phyloP scores from a whole-genome alignment of 495 filamentous ascomycete species.

The Penicillium ucsense region DNA sequence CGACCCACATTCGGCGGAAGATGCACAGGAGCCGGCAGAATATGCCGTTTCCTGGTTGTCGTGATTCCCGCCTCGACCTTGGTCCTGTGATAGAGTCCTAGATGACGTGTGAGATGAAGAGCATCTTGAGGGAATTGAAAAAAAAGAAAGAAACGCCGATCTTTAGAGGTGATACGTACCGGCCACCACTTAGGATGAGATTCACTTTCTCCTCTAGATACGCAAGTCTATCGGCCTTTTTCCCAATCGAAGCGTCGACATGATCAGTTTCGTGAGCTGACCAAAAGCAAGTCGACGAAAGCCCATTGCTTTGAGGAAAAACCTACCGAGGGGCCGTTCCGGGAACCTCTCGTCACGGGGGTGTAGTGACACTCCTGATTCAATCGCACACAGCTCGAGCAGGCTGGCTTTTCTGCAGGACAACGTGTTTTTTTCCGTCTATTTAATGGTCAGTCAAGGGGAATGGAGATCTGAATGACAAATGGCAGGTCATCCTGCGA shows the following conservation, averaged over 20 bases:
- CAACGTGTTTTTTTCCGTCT: constrained; percentile 41
- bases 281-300: no score
- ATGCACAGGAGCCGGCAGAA: constrained; percentile 10
- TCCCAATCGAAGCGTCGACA: neutral
- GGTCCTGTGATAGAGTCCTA: constrained; percentile 13
- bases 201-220: constrained; percentile 41
- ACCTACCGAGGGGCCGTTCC: constrained; percentile 26
- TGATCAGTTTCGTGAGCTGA: constrained; percentile 9
- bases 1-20: constrained; percentile 11
- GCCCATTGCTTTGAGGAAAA: neutral
- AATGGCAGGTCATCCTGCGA: neutral
- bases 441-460: neutral
- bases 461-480: neutral
- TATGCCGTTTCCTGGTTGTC: constrained; percentile 10
- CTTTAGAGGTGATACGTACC: constrained; percentile 10
- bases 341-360: constrained; percentile 12
- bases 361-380: constrained; percentile 36
- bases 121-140: no score
- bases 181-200: constrained; percentile 28
- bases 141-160: neutral
- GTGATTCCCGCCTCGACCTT: constrained; percentile 7
- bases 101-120: neutral
- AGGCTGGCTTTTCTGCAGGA: constrained; percentile 37
- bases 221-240: constrained; percentile 33
- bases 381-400: constrained; percentile 36